Base-by-base conservation (phyloP, 495 filamentous ascomycete species). In the Choiromyces venosus region DNA sequence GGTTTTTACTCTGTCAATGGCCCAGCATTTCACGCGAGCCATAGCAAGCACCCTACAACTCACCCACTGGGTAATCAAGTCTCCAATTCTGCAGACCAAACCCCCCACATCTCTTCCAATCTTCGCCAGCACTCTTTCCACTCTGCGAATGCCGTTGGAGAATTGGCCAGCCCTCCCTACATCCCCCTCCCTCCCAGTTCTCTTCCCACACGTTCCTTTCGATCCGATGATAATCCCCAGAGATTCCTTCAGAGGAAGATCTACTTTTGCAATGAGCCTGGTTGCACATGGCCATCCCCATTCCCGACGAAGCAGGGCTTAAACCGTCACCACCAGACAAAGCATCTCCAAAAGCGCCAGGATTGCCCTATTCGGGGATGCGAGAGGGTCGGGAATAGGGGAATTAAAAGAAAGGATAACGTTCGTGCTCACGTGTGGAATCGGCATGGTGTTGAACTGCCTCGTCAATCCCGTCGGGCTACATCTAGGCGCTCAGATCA, bases 321-420 rank as follows among this genome's bases (percentile, higher is more conserved):
- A 14, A 70, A 44, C 21, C 67, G 67, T 18, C 67, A 74, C 37
- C 66, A 14, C 1, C n/a, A n/a, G 4, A 33, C 29, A 0, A 29
- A 35, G 4, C 72, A 74, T 33, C 18, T 10, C 38, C n/a, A 37
- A n/a, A 25, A 12, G 18, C 44, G 21, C 14, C 0, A 38, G 1
- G 42, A 68, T 21, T 76, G 65, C 12, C 61, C 67, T 14, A 10
- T 70, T 42, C 7, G 33, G 0, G 37, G 38, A 6, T 76, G 72
- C 42, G 12, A 38, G 8, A 72, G 72, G 10, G 65, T 67, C 12
- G 71, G 71, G 2, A 40, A 64, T 33, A 69, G 42, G 0, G 71
- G 71, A 0, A 74, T 74, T 6, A 61, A 40, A 37, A 37, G 72
- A 25, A 64, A 46, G n/a, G 67, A 74, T 68, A 76, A 76, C n/a